Evolutionary conservation across 225 moss, liverwort and hornwort genomes (phyloP).

Genomic region (Asterella californica): DNA sequence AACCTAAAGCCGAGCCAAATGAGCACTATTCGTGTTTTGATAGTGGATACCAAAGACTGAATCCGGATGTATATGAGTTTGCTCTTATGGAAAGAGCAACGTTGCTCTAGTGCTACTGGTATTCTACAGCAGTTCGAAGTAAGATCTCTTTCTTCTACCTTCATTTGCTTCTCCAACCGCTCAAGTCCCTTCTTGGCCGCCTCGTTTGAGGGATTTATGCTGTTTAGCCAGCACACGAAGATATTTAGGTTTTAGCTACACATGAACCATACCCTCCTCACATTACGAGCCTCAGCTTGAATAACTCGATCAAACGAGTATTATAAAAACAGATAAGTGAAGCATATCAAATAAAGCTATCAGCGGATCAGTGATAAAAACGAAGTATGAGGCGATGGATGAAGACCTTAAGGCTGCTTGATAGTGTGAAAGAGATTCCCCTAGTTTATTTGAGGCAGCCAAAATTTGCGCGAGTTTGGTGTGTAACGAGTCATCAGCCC

Average conservation of each 20-base stretch:
- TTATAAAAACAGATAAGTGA: too few species aligned
- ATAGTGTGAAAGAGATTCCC: conserved; percentile 84
- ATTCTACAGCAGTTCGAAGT: not conserved
- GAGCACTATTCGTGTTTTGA: not conserved
- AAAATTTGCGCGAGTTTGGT: conserved; percentile 84
- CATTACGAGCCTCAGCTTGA: not conserved
- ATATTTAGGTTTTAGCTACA: not conserved
- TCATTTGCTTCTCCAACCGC: conserved; percentile 85
- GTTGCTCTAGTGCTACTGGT: not conserved
- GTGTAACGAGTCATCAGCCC: conserved; percentile 82
- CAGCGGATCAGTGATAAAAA: not conserved
- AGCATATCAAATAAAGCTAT: not conserved
- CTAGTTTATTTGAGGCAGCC: conserved; percentile 65
- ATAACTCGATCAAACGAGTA: not conserved
- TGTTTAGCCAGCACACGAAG: conserved; percentile 23
- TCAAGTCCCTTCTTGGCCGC: conserved; percentile 83
- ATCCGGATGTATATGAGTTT: not conserved
- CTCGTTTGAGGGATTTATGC: conserved; percentile 78
- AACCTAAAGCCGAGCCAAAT: not conserved
- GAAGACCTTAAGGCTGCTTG: conserved; percentile 83
- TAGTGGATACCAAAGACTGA: not conserved
- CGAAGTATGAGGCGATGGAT: not conserved
- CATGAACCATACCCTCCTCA: not conserved
- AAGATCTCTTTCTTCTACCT: conserved; percentile 24
- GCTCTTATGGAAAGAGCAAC: not conserved